phyloP scores from a whole-genome alignment of 108 stramenopile genomes.

The Aurantiochytrium sp. region DNA sequence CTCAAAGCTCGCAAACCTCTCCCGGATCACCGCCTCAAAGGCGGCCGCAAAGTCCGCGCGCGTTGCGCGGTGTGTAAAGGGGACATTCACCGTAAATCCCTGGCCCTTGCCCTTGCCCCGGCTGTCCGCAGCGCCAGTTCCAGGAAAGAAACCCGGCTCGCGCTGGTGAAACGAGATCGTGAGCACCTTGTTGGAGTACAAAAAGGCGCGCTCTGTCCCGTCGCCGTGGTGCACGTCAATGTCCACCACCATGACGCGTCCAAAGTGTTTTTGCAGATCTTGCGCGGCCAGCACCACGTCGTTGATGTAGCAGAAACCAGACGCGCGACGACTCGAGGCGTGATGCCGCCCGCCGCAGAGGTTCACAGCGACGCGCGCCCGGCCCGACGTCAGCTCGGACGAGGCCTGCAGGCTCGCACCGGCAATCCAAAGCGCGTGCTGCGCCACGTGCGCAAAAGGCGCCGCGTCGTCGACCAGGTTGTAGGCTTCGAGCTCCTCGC shows the following conservation, averaged over 20 bases:
- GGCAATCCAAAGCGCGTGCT: slow-evolving; percentile 6
- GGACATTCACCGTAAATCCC: not conserved
- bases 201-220: slow-evolving; percentile 30
- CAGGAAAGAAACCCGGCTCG: slow-evolving; percentile 23
- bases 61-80: not conserved
- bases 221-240: slow-evolving; percentile 38
- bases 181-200: not conserved
- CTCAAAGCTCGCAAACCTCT: not conserved
- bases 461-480: not conserved
- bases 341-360: slow-evolving; percentile 28
- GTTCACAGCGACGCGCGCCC: not conserved
- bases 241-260: slow-evolving; percentile 7
- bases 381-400: not conserved
- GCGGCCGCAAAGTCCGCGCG: not conserved
- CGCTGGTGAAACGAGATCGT: not conserved
- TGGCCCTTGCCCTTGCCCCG: not conserved
- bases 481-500: not conserved
- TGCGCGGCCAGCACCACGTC: slow-evolving; percentile 22
- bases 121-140: not conserved
- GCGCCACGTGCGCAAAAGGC: not conserved
- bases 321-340: not conserved
- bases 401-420: not conserved
- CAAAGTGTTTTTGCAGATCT: not conserved
- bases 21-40: not conserved
- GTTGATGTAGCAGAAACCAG: slow-evolving; percentile 32